Base-by-base conservation (phyloP, 495 filamentous ascomycete genomes). In the Parathielavia appendiculata region DNA sequence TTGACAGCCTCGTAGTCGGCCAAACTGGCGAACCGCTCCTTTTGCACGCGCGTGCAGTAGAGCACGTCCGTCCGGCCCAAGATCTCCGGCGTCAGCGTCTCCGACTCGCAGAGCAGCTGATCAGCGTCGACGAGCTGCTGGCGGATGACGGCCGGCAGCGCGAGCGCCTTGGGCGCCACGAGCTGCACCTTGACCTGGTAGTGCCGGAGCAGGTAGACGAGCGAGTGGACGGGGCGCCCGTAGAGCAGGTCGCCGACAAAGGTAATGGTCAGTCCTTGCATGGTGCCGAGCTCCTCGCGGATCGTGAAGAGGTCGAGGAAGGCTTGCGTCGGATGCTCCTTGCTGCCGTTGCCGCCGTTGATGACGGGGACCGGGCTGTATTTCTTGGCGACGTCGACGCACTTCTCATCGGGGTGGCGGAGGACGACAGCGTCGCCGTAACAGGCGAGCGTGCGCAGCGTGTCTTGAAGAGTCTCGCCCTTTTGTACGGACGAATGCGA, bases 221-320 rank as follows among this genome's bases (percentile, higher is more conserved):
- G 80, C 36, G 90, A 95, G 77, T 98, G 93, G 26, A 98, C 91
- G 1, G 95, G 91, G 51, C 93, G 86, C 45, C 93, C 93, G 72
- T 96, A 93, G 61, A 85, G 84, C 43, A 98, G 83, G 66, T 98
- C 93, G 65, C 93, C 93, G 51, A 86, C 82, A 71, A 98, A 98
- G 52, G 93, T 98, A 70, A 98, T 92, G 49, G 90, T 96, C 60
- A 97, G 78, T 41, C 90, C 91, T 63, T 89, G 89, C 52, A 97
- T 92, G 5, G 90, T 96, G 55, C 93, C 93, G 19, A 97, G 80
- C 74, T 98, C 93, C 73, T 98, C 91, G 54, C 95, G 86, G 71
- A 98, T 97, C 39, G 93, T 98, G 80, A 96, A 97, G 61, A 98
- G 83, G 67, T 98, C 93, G n/a, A 97, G 81, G 84, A 98, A 91